Evolutionary conservation across 768 basidiomycete genomes (phyloP), one percentile per base, ranked within the genome.

Genomic region (Omphalotus guepiniiformis): DNA sequence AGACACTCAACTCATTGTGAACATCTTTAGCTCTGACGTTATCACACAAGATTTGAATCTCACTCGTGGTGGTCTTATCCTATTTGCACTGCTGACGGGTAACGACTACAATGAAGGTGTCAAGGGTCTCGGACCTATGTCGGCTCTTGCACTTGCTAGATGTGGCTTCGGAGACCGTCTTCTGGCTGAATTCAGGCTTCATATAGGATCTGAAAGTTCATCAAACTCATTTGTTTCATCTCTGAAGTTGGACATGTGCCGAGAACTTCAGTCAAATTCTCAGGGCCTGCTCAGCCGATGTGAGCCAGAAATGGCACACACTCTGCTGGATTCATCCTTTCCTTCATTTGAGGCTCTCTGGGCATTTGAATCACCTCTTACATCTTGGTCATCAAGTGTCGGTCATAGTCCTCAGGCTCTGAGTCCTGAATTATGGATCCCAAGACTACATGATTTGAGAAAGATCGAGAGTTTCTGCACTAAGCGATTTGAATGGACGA

Each of bases 71-170:
- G 80, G 80, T 5, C 67, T 79, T 42, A 73, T 82, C 44, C 70
- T 83, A 6, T 75, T 83, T 6, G 82, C 74, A 3, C 64, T 83
- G 3, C 66, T 84, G 19, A 71, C 73, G 7, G 82, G 82, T 0
- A 83, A 82, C 4, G 83, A 85, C 55, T 85, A 84, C 52, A 70
- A 76, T 39, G 3, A 3, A 28, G 42, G 9, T 15, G 15, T 2
- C 15, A 43, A 30, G 9, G 9, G 9, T 32, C n/a, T n/a, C n/a
- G n/a, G n/a, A n/a, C n/a, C n/a, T n/a, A n/a, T n/a, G n/a, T 23
- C 39, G 6, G 23, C 39, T 23, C n/a, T 21, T 13, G 39, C 21
- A 15, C 39, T 40, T 3, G 39, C 39, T 25, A 40, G 27, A 40
- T 40, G 39, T 25, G 39, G 39, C 15, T 40, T 16, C 5, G 39